Evolutionary conservation across 2,329 filamentous ascomycete genomes (phyloP), one percentile per base, ranked within the genome.

Genomic region (Ceratocystis huliohia): DNA sequence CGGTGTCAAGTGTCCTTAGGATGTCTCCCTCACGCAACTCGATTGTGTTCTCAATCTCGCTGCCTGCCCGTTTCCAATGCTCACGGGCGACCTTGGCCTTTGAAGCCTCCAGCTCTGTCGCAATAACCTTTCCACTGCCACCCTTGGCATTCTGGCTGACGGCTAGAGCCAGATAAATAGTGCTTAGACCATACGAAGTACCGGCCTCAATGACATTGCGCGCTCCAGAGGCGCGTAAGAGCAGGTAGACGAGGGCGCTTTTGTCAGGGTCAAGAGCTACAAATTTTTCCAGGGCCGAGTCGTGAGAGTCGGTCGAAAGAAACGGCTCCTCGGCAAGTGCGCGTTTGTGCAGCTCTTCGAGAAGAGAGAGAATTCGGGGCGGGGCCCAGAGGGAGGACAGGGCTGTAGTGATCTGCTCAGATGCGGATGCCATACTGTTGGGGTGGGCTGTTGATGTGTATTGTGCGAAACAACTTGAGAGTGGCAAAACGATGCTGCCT

Each of bases 181-280:
- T 86, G 66, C 80, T 83, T 1, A 87, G 78, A 1, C 84, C 84
- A 67, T 83, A 86, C 53, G 79, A 81, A 0, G 84, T 86, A 0
- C 84, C 84, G 0, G 82, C 83, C 71, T 87, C 84, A 46, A 86
- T 78, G 25, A 85, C 74, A 53, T 77, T 78, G 1, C 74, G 75
- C 0, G 83, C 83, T 1, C 78, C 76, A 8, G 74, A 79, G 10
- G 78, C 75, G 2, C 78, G 77, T 2, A 79, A 71, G 0, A 86
- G 75, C 20, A 81, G 79, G 72, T 86, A 86, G 1, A 83, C 73
- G 48, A 84, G 77, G 2, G 79, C 75, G 70, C 78, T 82, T 72
- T 86, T 86, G 71, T 85, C 82, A 7, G 77, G 74, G 46, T 85
- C 82, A 1, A 87, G 75, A 0, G 82, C 82, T 64, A 86, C 80